Base-by-base conservation (phyloP, 176 grass and related monocot genomes). In the Dactylis glomerata region DNA sequence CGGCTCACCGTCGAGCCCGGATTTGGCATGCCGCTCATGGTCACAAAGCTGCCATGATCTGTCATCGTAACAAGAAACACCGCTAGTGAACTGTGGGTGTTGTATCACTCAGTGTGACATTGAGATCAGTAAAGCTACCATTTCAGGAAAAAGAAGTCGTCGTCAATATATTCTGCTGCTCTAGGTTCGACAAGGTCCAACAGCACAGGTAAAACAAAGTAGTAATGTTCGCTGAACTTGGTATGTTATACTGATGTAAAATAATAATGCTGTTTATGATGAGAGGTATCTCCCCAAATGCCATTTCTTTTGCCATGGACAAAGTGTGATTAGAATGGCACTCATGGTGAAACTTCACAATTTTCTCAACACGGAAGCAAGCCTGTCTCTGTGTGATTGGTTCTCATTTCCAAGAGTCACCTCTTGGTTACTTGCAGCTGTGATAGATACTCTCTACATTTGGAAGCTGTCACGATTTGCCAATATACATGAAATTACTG, bases 1-100 rank as follows among this genome's bases (percentile, higher is more conserved):
- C 81, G 73, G 63, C 52, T 93, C 24, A 80, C 92, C 10, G 57
- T 93, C 51, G 92, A 86, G 46, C 92, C 91, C 0, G 88, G 81
- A 11, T 83, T 83, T 42, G 92, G 88, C 81, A 58, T 93, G 80
- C 85, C 88, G 0, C 85, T 93, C 7, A 10, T 89, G 32, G 84
- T 92, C 79, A 82, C 20, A 26, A 79, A 44, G 41, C 61, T 38
- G 34, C 72, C 72, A 41, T 79, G 76, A 79, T 24, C 13, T 50
- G 15, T 5, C 47, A 50, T 50, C 47, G 16, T 50, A 50, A 15
- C 10, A 17, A 50, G 15, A 50, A 52, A 52, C 50, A 52, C 50
- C 50, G 50, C 19, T 22, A 20, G 13, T 31, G 13, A 16, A 17
- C 6, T 64, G 2, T 0, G 13, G 59, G 47, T 51, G 47, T 17